Base-by-base conservation (phyloP, 257 asterid genomes). In the Fraxinus americana region DNA sequence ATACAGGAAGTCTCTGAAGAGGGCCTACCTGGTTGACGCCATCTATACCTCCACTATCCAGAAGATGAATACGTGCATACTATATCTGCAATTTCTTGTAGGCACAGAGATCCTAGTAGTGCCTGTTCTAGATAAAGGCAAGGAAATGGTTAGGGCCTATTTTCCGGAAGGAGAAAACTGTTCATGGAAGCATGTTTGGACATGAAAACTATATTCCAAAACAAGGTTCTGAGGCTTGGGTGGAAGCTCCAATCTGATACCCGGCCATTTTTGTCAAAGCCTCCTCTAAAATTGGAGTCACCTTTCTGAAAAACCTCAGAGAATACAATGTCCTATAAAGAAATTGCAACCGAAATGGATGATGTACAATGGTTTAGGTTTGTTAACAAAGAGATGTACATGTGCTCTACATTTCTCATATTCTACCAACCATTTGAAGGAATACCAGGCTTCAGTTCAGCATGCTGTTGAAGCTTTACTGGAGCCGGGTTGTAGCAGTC, bases 31-130 rank as follows among this genome's bases (percentile, higher is more conserved):
- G 27, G 27, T 72, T 95, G 98, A 83, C 96, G 99, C 17, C 98
- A 93, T 86, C 88, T 89, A 50, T 95, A 93, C 90, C 85, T 95
- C 65, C 99, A 95, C 86, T 95, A 95, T 79, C 97, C 98, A 17
- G 81, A 89, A 59, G 99, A 95, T 50, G 91, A 91, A 39, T 72
- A 81, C n/a, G 88, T 90, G 35, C 95, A 90, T 2, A 79, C 73
- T 90, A 5, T 88, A 91, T 17, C 90, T 93, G 87, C 94, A 95
- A 83, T 95, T 93, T 78, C 88, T 95, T 23, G 94, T 95, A 0
- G 99, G 98, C 78, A 83, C 92, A 1, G 99, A 95, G 94, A 89
- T 95, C 59, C 91, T 95, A 67, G 97, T 93, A 35, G 98, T 84
- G 73, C 98, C 99, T 9, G 97, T 93, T 77, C 91, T 95, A 52